Evolutionary conservation across 805 yeast species (phyloP).

Genomic region (Barnettozyma sucrosica): DNA sequence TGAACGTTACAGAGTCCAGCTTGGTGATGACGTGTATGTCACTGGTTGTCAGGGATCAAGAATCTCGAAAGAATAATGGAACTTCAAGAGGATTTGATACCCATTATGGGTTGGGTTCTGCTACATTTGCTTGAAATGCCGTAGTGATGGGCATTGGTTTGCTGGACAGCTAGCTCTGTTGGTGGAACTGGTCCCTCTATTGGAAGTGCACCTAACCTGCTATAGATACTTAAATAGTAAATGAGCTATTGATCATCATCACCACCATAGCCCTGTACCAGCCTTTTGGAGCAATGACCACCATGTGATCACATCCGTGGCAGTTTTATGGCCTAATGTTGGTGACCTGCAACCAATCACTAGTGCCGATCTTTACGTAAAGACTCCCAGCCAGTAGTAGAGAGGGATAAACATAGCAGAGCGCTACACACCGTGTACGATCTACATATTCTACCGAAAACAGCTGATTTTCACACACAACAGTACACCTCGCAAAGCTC

Average conservation of each 20-base stretch:
- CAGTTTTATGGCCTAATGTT: background rate
- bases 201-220: background rate
- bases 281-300: too few species aligned
- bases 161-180: too few species aligned
- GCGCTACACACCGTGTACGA: too few species aligned
- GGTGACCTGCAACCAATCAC: background rate
- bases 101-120: conserved; percentile 7
- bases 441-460: too few species aligned
- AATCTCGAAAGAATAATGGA: conserved; percentile 19
- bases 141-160: background rate
- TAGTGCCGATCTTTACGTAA: background rate
- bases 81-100: conserved; percentile 18
- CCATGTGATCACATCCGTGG: background rate
- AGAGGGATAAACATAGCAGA: too few species aligned
- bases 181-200: background rate
- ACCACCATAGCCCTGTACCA: too few species aligned
- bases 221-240: too few species aligned
- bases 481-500: background rate
- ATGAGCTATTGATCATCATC: too few species aligned
- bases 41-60: conserved; percentile 23
- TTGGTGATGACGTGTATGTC: conserved; percentile 22
- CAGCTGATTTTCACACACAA: background rate
- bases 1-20: conserved; percentile 16
- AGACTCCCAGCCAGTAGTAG: background rate
- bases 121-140: background rate